Evolutionary conservation across 441 rosid genomes (phyloP).

Genomic region (Euphorbia celastroides): DNA sequence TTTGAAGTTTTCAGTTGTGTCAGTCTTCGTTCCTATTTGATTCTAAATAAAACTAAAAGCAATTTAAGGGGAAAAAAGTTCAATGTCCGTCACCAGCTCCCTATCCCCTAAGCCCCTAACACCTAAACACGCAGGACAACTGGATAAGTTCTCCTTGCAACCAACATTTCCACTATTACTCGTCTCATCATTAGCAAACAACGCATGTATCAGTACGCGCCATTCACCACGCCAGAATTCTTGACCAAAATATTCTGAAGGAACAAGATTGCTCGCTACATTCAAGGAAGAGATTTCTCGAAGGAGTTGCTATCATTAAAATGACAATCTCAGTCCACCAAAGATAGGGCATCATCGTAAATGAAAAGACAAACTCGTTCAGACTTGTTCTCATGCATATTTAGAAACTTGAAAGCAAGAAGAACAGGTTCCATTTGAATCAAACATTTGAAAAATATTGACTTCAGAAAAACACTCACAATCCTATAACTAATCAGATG

Average conservation of each 20-base stretch:
- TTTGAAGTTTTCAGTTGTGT: background rate
- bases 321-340: background rate
- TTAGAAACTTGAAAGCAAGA: background rate
- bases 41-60: too few species aligned
- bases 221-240: conserved; percentile 3
- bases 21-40: too few species aligned
- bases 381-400: background rate
- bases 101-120: background rate
- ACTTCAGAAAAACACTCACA: background rate
- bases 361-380: background rate
- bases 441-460: background rate
- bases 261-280: background rate
- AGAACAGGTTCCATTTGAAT: background rate
- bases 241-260: background rate
- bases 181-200: background rate
- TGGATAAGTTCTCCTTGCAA: background rate
- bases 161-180: background rate
- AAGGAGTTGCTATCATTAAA: background rate
- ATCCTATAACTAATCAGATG: conserved; percentile 5
- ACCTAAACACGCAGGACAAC: background rate
- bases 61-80: background rate
- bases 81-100: background rate
- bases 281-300: background rate
- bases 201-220: background rate
- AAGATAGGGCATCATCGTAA: background rate